A percentile compares a stretch with the other conserved stretches of the same genome.
These are phyloP conservation scores for Solanum sejunctum DNA, from an alignment of 257 asterid species.

Conservation along the genomic window DNA sequence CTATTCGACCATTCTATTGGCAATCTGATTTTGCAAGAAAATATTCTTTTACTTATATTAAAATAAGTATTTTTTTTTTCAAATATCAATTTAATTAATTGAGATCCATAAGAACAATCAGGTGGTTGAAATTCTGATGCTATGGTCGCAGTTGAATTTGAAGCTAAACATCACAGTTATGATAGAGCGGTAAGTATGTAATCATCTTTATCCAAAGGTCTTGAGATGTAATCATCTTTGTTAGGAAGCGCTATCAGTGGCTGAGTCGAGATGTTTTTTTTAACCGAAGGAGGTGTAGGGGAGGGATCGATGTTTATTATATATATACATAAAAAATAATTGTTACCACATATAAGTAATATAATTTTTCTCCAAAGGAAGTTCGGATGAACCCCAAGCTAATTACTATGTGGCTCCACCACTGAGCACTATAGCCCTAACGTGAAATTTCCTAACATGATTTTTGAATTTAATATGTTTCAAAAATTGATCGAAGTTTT, in stretches of 20 bases:
- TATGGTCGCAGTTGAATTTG: too few species aligned
- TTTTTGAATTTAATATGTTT: neutral
- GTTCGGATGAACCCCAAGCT: too few species aligned
- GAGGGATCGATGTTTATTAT: too few species aligned
- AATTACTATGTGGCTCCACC: too few species aligned
- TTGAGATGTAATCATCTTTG: neutral
- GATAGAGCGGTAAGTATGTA: neutral
- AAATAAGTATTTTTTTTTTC: neutral
- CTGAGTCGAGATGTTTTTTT: too few species aligned
- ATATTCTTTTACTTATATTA: neutral
- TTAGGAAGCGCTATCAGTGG: too few species aligned
- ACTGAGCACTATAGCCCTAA: neutral
- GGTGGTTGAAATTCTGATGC: too few species aligned
- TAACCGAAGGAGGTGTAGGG: too few species aligned
- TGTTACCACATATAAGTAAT: too few species aligned
- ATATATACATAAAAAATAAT: too few species aligned
- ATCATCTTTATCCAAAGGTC: neutral
- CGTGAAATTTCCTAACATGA: neutral
- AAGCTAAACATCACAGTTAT: neutral
- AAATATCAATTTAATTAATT: neutral
- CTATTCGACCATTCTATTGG: neutral
- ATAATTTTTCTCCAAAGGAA: too few species aligned
- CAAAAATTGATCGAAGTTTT: neutral
- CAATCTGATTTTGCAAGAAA: neutral
- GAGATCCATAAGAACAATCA: too few species aligned